A percentile compares a stretch with the other conserved stretches of the same genome.
phyloP scores from a whole-genome alignment of 345 rosid species.

The Mercurialis annua region DNA sequence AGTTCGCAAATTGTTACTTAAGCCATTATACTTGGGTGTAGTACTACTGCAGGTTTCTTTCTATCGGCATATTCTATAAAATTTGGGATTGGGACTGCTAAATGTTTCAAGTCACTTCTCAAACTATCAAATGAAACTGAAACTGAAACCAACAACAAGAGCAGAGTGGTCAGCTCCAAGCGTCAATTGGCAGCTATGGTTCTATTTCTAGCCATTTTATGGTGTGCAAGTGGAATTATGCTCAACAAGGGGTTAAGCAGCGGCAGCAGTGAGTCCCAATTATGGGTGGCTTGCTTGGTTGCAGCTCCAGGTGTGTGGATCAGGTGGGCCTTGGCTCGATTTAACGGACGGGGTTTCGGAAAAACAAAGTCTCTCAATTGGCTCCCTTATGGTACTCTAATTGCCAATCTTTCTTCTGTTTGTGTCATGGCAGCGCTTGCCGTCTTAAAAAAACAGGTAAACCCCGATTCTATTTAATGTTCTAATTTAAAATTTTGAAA shows the following conservation, averaged over 20 bases:
- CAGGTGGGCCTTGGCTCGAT: constrained; percentile 86
- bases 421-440: constrained; percentile 70
- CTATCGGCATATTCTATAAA: constrained; percentile 66
- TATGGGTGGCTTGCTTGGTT: constrained; percentile 80
- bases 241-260: constrained; percentile 46
- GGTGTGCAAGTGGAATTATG: constrained; percentile 41
- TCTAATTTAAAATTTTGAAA: too few species aligned
- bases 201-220: constrained; percentile 42
- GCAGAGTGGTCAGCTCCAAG: constrained; percentile 40
- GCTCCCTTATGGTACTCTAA: constrained; percentile 81
- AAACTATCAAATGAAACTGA: constrained; percentile 15
- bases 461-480: too few species aligned
- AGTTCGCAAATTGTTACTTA: too few species aligned
- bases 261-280: constrained; percentile 44
- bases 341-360: constrained; percentile 82
- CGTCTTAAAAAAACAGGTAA: constrained; percentile 51
- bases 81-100: constrained; percentile 79
- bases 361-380: constrained; percentile 52
- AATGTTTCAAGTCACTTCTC: constrained; percentile 60
- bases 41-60: constrained; percentile 87
- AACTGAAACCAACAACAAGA: constrained; percentile 12
- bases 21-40: too few species aligned
- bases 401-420: constrained; percentile 81
- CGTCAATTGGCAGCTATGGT: constrained; percentile 40
- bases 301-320: constrained; percentile 88